Conservation (phyloP, 768 basidiomycete genomes). For the Phaeolepiota aurea region DNA sequence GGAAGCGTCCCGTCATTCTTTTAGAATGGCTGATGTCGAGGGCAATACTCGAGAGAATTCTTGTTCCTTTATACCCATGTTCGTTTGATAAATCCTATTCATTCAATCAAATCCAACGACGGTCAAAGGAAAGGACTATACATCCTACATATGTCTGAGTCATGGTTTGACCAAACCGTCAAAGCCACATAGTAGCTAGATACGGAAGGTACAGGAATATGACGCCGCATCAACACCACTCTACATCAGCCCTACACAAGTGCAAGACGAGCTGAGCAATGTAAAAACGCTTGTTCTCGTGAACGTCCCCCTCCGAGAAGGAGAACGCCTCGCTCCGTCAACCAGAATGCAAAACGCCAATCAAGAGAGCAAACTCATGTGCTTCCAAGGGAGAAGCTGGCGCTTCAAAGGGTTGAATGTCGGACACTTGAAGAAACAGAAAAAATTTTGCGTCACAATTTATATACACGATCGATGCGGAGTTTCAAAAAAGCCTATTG, state of each 20-base stretch:
- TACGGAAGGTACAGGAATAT: slow-evolving; percentile 83
- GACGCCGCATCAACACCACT: slow-evolving; percentile 46
- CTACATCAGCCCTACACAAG: slow-evolving; percentile 32
- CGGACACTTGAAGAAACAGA: slow-evolving; percentile 48
- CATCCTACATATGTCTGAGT: slow-evolving; percentile 67
- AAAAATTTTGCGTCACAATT: slow-evolving; percentile 13
- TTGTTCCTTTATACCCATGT: too few species aligned
- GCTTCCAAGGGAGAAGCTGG: slow-evolving; percentile 36
- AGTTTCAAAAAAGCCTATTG: slow-evolving; percentile 8
- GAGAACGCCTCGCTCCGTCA: slow-evolving; percentile 67
- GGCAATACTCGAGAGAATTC: too few species aligned
- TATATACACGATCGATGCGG: slow-evolving; percentile 22
- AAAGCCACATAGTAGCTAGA: slow-evolving; percentile 64
- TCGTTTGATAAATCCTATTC: too few species aligned
- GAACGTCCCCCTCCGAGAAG: slow-evolving; percentile 25
- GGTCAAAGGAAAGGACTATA: too few species aligned
- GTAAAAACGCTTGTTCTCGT: slow-evolving; percentile 17
- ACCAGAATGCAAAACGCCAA: slow-evolving; percentile 64
- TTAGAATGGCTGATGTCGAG: too few species aligned
- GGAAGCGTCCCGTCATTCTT: too few species aligned
- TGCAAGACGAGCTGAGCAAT: slow-evolving; percentile 15
- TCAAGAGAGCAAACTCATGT: slow-evolving; percentile 44
- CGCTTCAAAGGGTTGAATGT: slow-evolving; percentile 62
- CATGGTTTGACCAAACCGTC: slow-evolving; percentile 83
- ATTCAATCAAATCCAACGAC: too few species aligned